phyloP scores from a whole-genome alignment of 768 basidiomycete genomes.

The Amanita inopinata region DNA sequence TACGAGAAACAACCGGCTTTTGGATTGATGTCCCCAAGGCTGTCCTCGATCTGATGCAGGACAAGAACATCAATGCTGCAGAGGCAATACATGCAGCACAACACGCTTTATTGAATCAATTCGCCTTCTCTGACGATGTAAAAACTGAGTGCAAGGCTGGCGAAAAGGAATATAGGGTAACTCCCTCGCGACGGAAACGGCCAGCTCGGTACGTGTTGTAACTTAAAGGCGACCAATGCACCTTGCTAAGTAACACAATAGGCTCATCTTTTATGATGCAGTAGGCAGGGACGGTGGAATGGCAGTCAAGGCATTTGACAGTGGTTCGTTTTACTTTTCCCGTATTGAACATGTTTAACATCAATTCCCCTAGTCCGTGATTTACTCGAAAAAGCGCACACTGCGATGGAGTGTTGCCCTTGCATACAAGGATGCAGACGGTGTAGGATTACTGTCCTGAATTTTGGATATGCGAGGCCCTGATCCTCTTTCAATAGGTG shows the following conservation, averaged over 20 bases:
- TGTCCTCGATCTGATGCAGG: constrained; percentile 41
- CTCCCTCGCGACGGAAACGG: constrained; percentile 47
- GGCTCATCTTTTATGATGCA: constrained; percentile 75
- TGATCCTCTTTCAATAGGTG: constrained; percentile 27
- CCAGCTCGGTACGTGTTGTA: constrained; percentile 44
- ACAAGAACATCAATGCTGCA: constrained; percentile 53
- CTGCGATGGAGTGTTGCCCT: constrained; percentile 46
- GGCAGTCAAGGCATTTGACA: constrained; percentile 74
- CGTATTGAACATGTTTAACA: constrained; percentile 1
- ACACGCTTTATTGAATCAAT: constrained; percentile 76
- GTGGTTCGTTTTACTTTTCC: constrained; percentile 36
- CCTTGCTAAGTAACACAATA: constrained; percentile 18
- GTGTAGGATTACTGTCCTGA: constrained; percentile 34
- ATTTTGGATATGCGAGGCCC: not conserved
- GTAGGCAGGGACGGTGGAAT: constrained; percentile 63
- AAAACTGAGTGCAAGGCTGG: constrained; percentile 77
- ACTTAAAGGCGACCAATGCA: not conserved
- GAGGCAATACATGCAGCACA: constrained; percentile 80
- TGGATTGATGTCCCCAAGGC: constrained; percentile 69
- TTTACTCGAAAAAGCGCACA: constrained; percentile 49
- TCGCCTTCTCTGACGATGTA: constrained; percentile 57
- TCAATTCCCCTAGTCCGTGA: constrained; percentile 33
- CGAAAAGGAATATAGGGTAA: constrained; percentile 59
- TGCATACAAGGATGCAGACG: constrained; percentile 63
- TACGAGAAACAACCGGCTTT: constrained; percentile 59